A percentile compares a stretch with the other conserved stretches of the same genome.
Evolutionary conservation across 2,329 filamentous ascomycete species (phyloP).

Genomic region (Helotiales sp.): DNA sequence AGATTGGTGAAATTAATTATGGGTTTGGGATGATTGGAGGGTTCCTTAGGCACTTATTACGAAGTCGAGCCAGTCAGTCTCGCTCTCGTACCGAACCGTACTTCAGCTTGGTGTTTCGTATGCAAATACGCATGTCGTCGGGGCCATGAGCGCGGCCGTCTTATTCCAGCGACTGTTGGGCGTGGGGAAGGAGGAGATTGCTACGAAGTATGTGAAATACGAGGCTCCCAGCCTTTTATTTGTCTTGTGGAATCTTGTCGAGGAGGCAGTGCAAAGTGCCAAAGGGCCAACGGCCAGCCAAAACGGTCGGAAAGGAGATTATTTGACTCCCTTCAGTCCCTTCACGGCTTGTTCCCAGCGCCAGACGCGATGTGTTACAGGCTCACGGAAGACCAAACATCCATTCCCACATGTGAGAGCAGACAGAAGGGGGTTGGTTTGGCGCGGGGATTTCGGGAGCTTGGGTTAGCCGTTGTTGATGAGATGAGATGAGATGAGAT

Average conservation of each 20-base stretch:
- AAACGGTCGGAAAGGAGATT: slow-evolving; percentile 4
- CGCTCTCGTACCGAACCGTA: no score
- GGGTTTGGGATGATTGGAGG: background rate
- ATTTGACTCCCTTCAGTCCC: background rate
- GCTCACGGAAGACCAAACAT: slow-evolving; percentile 9
- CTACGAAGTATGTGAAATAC: slow-evolving; percentile 8
- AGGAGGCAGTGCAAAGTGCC: slow-evolving; percentile 12
- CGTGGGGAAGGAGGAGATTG: background rate
- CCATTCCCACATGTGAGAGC: background rate
- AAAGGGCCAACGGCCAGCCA: no score
- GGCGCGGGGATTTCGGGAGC: slow-evolving; percentile 1
- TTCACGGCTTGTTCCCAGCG: background rate
- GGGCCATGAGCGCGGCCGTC: background rate
- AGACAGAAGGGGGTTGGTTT: background rate
- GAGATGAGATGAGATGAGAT: background rate
- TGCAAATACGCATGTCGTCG: background rate
- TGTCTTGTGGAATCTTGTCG: background rate
- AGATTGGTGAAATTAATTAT: background rate
- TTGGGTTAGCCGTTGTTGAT: background rate
- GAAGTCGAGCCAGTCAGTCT: background rate
- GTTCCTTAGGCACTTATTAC: background rate
- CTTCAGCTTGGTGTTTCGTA: no score
- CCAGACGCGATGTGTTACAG: slow-evolving; percentile 25
- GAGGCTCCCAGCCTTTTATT: background rate
- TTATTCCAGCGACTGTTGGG: background rate